Percentiles rank a stretch among this genome's conserved stretches.
Conservation (phyloP, 1,139 yeast species). For the Dujonia santamariae region DNA sequence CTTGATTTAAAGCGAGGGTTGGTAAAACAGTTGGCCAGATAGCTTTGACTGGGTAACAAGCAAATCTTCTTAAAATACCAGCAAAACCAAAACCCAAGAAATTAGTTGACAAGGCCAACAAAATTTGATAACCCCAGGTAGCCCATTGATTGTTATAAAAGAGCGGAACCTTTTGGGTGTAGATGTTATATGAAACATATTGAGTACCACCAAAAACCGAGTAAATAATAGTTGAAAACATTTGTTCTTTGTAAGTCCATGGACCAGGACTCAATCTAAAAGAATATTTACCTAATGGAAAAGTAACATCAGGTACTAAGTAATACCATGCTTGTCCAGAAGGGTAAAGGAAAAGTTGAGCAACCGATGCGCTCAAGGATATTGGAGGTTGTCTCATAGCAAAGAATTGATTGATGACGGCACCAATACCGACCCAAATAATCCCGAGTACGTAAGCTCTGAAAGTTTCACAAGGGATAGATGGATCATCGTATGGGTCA, state of each 20-base stretch:
- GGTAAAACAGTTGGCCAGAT: slow-evolving; percentile 52
- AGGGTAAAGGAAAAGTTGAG: slow-evolving; percentile 26
- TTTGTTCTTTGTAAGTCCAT: slow-evolving; percentile 26
- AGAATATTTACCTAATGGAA: slow-evolving; percentile 11
- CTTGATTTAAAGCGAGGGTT: slow-evolving; percentile 47
- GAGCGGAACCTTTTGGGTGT: slow-evolving; percentile 15
- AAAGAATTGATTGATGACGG: slow-evolving; percentile 13
- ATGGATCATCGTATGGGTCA: slow-evolving; percentile 52
- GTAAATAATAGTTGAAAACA: slow-evolving; percentile 24
- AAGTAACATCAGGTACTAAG: slow-evolving; percentile 20
- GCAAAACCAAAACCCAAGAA: slow-evolving; percentile 56
- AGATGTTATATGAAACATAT: slow-evolving; percentile 20
- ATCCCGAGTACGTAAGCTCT: slow-evolving; percentile 54
- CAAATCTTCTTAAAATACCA: slow-evolving; percentile 49
- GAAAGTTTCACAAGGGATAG: slow-evolving; percentile 50
- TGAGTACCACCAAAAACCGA: slow-evolving; percentile 22
- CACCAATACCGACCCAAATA: slow-evolving; percentile 39
- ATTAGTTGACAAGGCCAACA: slow-evolving; percentile 46
- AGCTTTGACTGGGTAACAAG: slow-evolving; percentile 51
- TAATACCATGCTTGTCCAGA: slow-evolving; percentile 17
- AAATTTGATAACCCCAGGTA: slow-evolving; percentile 38
- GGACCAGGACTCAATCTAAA: slow-evolving; percentile 27
- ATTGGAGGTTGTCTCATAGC: slow-evolving; percentile 12
- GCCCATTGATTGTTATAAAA: slow-evolving; percentile 32
- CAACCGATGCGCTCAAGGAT: slow-evolving; percentile 15